phyloP scores from a whole-genome alignment of 140 eudicot species.

The Ambrosia hybrid region DNA sequence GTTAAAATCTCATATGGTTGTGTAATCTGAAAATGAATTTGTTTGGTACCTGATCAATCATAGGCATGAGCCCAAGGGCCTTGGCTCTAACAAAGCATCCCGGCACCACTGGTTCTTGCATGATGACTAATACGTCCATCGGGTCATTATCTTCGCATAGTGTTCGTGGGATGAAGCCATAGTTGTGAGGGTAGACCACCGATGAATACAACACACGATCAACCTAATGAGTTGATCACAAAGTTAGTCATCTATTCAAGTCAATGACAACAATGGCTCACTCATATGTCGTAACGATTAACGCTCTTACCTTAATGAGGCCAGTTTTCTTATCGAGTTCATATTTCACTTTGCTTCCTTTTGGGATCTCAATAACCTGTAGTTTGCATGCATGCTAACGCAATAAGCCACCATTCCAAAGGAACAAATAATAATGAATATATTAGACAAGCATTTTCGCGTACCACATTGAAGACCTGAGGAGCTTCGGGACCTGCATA shows the following conservation, averaged over 20 bases:
- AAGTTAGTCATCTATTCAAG: conserved; percentile 1
- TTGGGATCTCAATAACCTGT: conserved; percentile 80
- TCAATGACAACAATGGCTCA: background rate
- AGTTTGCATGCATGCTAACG: conserved; percentile 5
- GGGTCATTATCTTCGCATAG: conserved; percentile 94
- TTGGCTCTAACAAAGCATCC: conserved; percentile 92
- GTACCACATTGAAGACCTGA: conserved; percentile 60
- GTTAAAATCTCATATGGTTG: background rate
- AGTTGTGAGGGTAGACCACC: conserved; percentile 92
- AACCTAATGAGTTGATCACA: conserved; percentile 45
- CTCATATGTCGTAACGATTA: background rate
- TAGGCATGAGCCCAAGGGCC: conserved; percentile 94
- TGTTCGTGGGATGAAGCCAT: conserved; percentile 91
- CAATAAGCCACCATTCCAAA: conserved; percentile 18
- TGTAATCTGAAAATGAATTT: background rate
- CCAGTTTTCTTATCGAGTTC: conserved; percentile 95
- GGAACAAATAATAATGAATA: background rate
- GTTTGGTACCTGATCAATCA: conserved; percentile 77
- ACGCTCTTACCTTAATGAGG: conserved; percentile 62
- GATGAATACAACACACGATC: conserved; percentile 88
- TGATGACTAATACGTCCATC: conserved; percentile 83
- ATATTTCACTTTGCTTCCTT: conserved; percentile 92
- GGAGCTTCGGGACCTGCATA: conserved; percentile 86
- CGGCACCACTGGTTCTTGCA: conserved; percentile 94
- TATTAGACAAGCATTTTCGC: conserved; percentile 23